These are phyloP conservation scores for Inga oerstediana DNA, from an alignment of 306 rosid species.

Conservation along the genomic window DNA sequence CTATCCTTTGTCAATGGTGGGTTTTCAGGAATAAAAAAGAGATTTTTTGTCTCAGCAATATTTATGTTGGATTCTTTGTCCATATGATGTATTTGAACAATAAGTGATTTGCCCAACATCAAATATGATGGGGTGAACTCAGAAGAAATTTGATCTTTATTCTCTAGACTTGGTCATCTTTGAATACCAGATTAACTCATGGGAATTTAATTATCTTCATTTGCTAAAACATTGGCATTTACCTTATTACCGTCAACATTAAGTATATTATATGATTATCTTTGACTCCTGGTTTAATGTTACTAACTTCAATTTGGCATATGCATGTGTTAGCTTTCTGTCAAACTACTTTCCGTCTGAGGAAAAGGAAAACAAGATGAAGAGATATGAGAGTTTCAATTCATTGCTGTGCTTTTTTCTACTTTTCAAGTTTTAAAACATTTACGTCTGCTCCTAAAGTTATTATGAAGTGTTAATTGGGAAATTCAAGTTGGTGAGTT, in stretches of 20 bases:
- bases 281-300: not conserved
- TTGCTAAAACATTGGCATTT: not conserved
- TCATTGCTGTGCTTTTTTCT: not conserved
- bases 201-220: constrained; percentile 9
- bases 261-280: not conserved
- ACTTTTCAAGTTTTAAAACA: not conserved
- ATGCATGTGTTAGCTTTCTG: not conserved
- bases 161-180: constrained; percentile 4
- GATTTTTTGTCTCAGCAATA: constrained; percentile 1
- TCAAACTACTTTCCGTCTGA: not conserved
- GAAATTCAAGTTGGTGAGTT: not conserved
- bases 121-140: constrained; percentile 6
- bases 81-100: constrained; percentile 26
- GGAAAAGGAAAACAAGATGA: not conserved
- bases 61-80: constrained; percentile 31
- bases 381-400: constrained; percentile 1
- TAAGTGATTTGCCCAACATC: constrained; percentile 12
- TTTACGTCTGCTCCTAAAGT: not conserved
- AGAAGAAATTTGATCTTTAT: constrained; percentile 10
- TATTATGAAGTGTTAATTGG: not conserved
- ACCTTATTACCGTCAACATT: not conserved
- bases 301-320: not conserved
- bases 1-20: constrained; percentile 33
- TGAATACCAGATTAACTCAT: not conserved
- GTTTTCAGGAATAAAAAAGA: constrained; percentile 3